Conservation (phyloP, 371 early-diverging fungal species). For the Apophysomyces trapeziformis region DNA sequence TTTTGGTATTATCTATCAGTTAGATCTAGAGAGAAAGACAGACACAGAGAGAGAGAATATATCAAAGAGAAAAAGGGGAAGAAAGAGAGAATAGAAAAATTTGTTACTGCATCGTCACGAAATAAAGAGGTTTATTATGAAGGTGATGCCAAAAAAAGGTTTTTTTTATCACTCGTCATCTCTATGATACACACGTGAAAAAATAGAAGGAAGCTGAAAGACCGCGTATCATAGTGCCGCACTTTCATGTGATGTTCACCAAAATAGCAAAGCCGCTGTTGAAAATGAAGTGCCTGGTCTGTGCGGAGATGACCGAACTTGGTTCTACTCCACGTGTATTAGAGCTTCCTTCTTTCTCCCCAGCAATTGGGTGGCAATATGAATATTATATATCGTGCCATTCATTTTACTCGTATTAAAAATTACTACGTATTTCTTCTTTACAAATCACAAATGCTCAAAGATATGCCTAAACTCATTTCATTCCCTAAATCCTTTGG, state of each 20-base stretch:
- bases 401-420: too few species aligned
- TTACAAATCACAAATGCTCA: too few species aligned
- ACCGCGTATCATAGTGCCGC: slow-evolving; percentile 9
- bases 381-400: too few species aligned
- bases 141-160: not conserved
- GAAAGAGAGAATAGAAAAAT: slow-evolving; percentile 6
- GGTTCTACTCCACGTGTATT: not conserved
- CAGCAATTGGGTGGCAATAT: not conserved
- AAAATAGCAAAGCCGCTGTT: not conserved
- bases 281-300: slow-evolving; percentile 6
- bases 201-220: not conserved
- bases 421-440: too few species aligned
- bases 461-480: too few species aligned
- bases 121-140: not conserved
- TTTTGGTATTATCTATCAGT: not conserved
- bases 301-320: slow-evolving; percentile 4
- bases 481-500: too few species aligned
- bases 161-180: slow-evolving; percentile 8
- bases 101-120: not conserved
- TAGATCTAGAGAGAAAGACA: not conserved
- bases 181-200: slow-evolving; percentile 9
- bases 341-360: not conserved
- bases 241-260: slow-evolving; percentile 4
- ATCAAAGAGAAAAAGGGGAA: not conserved
- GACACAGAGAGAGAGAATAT: not conserved